Evolutionary conservation across 2,329 filamentous ascomycete species (phyloP).

Genomic region (Fusarium vanettenii): DNA sequence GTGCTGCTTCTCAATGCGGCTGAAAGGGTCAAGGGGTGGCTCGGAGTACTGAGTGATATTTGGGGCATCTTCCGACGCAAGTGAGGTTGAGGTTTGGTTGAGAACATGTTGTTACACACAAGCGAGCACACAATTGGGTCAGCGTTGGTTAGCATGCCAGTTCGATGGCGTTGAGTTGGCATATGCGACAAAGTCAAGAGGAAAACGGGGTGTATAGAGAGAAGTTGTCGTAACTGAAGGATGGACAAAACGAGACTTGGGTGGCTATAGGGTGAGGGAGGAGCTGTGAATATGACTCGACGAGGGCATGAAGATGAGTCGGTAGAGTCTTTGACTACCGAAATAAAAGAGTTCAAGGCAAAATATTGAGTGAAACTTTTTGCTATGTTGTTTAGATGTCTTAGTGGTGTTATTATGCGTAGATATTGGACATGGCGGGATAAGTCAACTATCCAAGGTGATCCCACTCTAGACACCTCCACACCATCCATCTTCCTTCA

Average conservation of each 20-base stretch:
- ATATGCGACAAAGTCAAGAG: neutral
- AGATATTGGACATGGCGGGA: neutral
- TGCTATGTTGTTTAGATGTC: too few relatives aligned
- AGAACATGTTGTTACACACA: neutral
- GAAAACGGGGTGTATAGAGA: neutral
- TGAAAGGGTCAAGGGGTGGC: slow-evolving; percentile 63
- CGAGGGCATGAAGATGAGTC: neutral
- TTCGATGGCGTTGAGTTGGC: neutral
- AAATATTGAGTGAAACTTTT: too few relatives aligned
- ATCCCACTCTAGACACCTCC: neutral
- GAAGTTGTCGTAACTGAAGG: neutral
- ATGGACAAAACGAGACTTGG: neutral
- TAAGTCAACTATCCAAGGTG: neutral
- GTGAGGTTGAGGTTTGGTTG: slow-evolving; percentile 2
- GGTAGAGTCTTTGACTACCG: neutral
- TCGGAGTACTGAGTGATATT: slow-evolving; percentile 55
- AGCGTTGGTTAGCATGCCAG: neutral
- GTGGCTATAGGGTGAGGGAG: neutral
- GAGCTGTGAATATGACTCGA: neutral
- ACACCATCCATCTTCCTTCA: neutral
- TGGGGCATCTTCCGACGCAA: slow-evolving; percentile 39
- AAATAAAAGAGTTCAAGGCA: neutral
- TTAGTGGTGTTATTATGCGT: too few relatives aligned
- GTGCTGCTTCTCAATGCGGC: slow-evolving; percentile 65
- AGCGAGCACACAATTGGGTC: neutral